Evolutionary conservation across 768 basidiomycete genomes (phyloP), one percentile per base, ranked within the genome.

Genomic region (Hydnum rufescens): DNA sequence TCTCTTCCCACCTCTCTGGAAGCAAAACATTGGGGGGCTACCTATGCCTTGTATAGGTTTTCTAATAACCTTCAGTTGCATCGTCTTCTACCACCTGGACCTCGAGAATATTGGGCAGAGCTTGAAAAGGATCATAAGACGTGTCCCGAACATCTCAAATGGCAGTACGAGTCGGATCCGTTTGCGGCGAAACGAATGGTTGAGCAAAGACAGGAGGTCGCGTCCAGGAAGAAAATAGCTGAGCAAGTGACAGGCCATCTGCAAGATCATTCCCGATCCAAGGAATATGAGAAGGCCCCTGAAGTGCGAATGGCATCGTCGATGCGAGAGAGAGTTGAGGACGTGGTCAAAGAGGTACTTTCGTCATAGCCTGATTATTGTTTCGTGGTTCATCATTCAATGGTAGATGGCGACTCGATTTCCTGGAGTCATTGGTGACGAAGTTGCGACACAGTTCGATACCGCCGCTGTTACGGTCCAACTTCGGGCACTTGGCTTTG

Each of bases 1-100:
- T 66, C 73, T 43, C 70, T 76, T 55, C 70, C 74, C 2, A 78
- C 78, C n/a, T 72, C 78, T 4, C 61, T 80, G 23, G 86, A 93
- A 65, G 88, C 89, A 28, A 82, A 80, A 52, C 90, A 95, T 61
- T 90, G 84, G 80, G 88, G 80, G 34, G 88, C 88, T 16, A 82
- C 80, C 2, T 88, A 84, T 59, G 83, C 84, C 36, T 66, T 93
- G 51, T 84, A 89, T 64, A 78, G 88, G 83, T 77, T 82, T 59
- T 81, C 76, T 64, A 86, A 85, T 64, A 70, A 74, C 43, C 72
- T 84, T 2, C 79, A 79, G 60, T 70, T 87, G 16, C 76, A 85
- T 59, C 72, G 70, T 53, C 74, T 82, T 49, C 73, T 95, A 13
- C 92, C 92, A 16, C 77, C 83, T 2, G 78, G 80, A 4, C 84